Evolutionary conservation across 306 rosid genomes (phyloP).

Genomic region (Luffa acutangula): DNA sequence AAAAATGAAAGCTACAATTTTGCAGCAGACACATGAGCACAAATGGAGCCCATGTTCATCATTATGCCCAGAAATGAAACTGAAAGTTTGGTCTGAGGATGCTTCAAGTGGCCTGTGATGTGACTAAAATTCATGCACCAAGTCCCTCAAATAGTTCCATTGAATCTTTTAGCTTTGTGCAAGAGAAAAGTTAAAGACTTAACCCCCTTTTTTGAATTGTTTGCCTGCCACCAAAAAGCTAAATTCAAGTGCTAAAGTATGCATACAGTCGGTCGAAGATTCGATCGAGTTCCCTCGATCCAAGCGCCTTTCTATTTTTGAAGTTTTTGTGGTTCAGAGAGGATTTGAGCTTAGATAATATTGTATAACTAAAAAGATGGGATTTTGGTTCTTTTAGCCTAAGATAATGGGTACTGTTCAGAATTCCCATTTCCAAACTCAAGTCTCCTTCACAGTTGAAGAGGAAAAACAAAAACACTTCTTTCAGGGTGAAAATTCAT

Average conservation of each 20-base stretch:
- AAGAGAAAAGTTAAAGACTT: constrained; percentile 6
- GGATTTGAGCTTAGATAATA: background rate
- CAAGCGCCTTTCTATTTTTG: background rate
- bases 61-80: constrained; percentile 5
- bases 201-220: background rate
- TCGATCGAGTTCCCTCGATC: background rate
- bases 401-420: background rate
- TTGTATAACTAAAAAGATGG: background rate
- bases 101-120: constrained; percentile 4
- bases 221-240: constrained; percentile 6
- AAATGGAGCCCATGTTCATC: constrained; percentile 12
- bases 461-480: background rate
- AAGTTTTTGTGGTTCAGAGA: constrained; percentile 1
- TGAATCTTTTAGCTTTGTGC: constrained; percentile 3
- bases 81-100: constrained; percentile 9
- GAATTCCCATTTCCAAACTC: background rate
- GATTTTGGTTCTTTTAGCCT: background rate
- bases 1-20: constrained; percentile 3
- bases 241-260: constrained; percentile 4
- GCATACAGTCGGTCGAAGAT: background rate
- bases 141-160: background rate
- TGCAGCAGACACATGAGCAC: background rate
- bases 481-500: background rate
- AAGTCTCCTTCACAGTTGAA: background rate
- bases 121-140: constrained; percentile 8